phyloP scores from a whole-genome alignment of 2,329 filamentous ascomycete species.

The Huntiella savannae region DNA sequence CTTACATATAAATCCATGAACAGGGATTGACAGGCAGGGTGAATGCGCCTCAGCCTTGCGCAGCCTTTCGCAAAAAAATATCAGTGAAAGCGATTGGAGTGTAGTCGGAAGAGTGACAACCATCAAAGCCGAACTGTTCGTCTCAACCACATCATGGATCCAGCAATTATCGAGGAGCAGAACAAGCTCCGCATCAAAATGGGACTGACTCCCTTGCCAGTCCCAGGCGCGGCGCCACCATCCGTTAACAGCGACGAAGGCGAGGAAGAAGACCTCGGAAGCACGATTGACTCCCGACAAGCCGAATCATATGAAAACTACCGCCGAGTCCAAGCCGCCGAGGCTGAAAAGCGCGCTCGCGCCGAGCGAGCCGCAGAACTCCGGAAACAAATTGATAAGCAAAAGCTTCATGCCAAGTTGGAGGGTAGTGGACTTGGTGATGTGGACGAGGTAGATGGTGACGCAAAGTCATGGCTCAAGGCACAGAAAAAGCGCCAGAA shows the following conservation, averaged over 20 bases:
- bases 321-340: conserved; percentile 44
- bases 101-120: neutral
- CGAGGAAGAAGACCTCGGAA: conserved; percentile 40
- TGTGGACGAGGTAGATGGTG: conserved; percentile 46
- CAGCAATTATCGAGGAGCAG: conserved; percentile 73
- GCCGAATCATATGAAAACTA: conserved; percentile 59
- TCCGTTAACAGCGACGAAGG: conserved; percentile 15
- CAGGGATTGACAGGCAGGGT: too few species aligned
- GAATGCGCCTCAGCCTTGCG: neutral
- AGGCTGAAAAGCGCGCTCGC: conserved; percentile 57
- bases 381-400: conserved; percentile 71
- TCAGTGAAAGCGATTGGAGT: neutral
- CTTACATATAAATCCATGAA: too few species aligned
- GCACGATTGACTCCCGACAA: conserved; percentile 67
- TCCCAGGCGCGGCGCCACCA: conserved; percentile 41
- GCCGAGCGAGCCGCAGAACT: conserved; percentile 67
- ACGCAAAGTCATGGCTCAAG: conserved; percentile 73
- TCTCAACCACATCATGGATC: conserved; percentile 29
- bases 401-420: conserved; percentile 54
- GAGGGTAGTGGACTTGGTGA: conserved; percentile 77
- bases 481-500: conserved; percentile 87
- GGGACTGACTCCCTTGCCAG: conserved; percentile 75
- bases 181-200: conserved; percentile 81
- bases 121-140: neutral
- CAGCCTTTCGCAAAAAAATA: neutral